phyloP scores from a whole-genome alignment of 2,329 filamentous ascomycete genomes.

The Amauroascus verrucosus region DNA sequence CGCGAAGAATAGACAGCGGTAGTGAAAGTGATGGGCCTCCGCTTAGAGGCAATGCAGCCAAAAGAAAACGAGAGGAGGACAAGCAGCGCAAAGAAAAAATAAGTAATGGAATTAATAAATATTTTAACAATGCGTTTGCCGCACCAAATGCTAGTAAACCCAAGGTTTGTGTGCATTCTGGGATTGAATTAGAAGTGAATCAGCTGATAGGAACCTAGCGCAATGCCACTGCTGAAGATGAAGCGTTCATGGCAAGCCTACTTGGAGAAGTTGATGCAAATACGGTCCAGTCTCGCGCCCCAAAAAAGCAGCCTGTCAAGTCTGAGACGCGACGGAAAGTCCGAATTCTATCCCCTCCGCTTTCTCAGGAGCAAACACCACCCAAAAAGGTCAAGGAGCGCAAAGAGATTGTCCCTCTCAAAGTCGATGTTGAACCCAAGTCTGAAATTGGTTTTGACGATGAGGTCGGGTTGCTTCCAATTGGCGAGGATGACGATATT shows the following conservation, averaged over 20 bases:
- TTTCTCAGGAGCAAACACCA: conserved; percentile 45
- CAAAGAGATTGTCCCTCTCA: conserved; percentile 19
- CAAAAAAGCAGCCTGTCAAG: conserved; percentile 55
- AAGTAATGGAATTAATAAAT: conserved; percentile 86
- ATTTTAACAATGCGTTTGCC: conserved; percentile 69
- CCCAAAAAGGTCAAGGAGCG: conserved; percentile 43
- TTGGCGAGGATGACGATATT: conserved; percentile 60
- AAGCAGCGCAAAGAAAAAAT: conserved; percentile 75
- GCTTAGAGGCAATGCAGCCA: conserved; percentile 53
- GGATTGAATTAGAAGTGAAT: conserved; percentile 9
- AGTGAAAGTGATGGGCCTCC: conserved; percentile 69
- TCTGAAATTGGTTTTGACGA: conserved; percentile 38
- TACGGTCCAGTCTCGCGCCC: conserved; percentile 45
- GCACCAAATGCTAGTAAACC: conserved; percentile 55
- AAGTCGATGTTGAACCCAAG: conserved; percentile 7
- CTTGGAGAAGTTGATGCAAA: conserved; percentile 83
- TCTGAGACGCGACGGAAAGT: conserved; percentile 67
- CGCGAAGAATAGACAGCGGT: conserved; percentile 51
- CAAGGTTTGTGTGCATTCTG: conserved; percentile 48
- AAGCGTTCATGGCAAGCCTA: conserved; percentile 73
- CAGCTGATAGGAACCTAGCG: conserved; percentile 42
- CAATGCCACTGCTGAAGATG: conserved; percentile 69
- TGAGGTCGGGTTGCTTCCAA: conserved; percentile 32
- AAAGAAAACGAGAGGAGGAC: conserved; percentile 80
- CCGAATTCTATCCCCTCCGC: conserved; percentile 66